Base-by-base conservation (phyloP, 176 grass and related monocot genomes). In the Zoysia japonica region DNA sequence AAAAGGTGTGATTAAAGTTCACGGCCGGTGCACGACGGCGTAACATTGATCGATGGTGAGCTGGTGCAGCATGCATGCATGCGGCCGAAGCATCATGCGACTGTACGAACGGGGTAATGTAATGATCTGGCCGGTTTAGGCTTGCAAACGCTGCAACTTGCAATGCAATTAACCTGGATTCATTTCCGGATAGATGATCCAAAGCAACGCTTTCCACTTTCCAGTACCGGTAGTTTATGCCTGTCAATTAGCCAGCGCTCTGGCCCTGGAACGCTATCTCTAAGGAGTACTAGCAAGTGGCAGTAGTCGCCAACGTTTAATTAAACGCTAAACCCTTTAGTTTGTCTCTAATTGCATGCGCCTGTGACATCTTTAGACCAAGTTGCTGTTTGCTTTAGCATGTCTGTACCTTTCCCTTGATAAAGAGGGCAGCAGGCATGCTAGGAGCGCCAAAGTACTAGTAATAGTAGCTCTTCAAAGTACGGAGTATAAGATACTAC, bases 121-220 rank as follows among this genome's bases (percentile, higher is more conserved):
- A 28, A 86, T 69, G 28, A 28, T 28, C 28, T 28, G 28, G 28
- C 59, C 11, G 36, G n/a, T 76, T 76, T 47, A 69, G 64, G 84
- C 46, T 52, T 62, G 28, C 77, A 75, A 53, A 80, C 44, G 41
- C 71, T 80, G 77, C 53, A 70, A 86, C 64, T 80, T 80, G 50
- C 69, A 66, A 53, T 2, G 16, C 19, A 57, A 61, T 5, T 16
- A 60, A 59, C 57, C 63, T 68, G 2, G 62, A 80, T 80, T 59
- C 84, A 68, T 35, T 68, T 86, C 77, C 77, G 80, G 70, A 10
- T 74, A 75, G 62, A 86, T 68, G 17, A 75, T 86, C 70, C 84
- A 86, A 80, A 68, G n/a, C 36, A 68, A 14, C 84, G 28, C 28
- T 28, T 28, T 28, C 28, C 28, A 75, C 70, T 70, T 81, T 81